Evolutionary conservation across 2,329 filamentous ascomycete species (phyloP).

Genomic region (Lachnellula occidentalis): DNA sequence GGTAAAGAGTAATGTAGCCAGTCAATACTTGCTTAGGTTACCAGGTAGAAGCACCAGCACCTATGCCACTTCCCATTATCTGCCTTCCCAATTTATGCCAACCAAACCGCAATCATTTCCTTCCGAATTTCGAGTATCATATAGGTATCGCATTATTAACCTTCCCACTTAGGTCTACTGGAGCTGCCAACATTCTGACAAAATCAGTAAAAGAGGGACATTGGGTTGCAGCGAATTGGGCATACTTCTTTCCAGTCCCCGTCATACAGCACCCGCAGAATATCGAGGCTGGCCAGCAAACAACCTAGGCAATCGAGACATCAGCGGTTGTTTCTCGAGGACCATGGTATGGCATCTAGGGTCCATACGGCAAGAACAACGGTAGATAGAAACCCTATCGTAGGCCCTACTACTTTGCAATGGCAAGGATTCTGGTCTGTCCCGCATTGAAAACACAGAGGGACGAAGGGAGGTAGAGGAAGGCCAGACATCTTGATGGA

Average conservation of each 20-base stretch:
- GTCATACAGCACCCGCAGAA: conserved; percentile 53
- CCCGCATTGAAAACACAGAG: conserved; percentile 37
- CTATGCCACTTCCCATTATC: too few relatives aligned
- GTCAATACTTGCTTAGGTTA: too few relatives aligned
- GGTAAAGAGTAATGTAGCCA: too few relatives aligned
- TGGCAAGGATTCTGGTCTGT: conserved; percentile 53
- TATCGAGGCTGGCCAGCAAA: conserved; percentile 50
- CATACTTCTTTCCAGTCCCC: conserved; percentile 47
- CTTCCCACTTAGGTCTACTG: conserved; percentile 45
- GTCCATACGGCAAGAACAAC: conserved; percentile 44
- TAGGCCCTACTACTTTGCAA: conserved; percentile 52
- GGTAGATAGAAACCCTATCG: conserved; percentile 41
- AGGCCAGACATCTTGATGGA: too few relatives aligned
- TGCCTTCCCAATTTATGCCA: too few relatives aligned
- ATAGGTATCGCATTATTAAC: conserved; percentile 46
- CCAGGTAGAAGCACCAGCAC: too few relatives aligned
- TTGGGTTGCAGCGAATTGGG: conserved; percentile 2
- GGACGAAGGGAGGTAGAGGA: too few relatives aligned
- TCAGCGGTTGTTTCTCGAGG: neutral
- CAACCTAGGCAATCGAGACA: conserved; percentile 28
- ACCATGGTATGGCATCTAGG: neutral
- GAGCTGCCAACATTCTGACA: conserved; percentile 43
- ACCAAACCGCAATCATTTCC: too few relatives aligned
- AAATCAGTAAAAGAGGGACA: neutral
- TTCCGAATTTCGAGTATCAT: conserved; percentile 19